Base-by-base conservation (phyloP, 352 stramenopile species). In the Phytophthora pluvialis region DNA sequence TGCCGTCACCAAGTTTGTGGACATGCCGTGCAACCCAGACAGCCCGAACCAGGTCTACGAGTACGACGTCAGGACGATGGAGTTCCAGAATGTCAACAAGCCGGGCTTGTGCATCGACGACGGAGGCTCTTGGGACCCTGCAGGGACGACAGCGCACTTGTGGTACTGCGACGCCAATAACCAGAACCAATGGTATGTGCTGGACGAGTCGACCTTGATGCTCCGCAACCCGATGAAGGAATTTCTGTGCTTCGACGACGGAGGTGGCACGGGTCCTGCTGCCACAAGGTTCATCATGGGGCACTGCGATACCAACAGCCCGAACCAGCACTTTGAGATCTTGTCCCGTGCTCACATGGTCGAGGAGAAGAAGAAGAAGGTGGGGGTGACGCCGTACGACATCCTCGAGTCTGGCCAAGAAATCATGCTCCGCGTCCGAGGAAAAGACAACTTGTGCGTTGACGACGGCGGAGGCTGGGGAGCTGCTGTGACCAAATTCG, bases 181-280 rank as follows among this genome's bases (percentile, higher is more conserved):
- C 40, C 28, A 50, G 26, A 75, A 75, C 33, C 71, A 78, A 51
- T 56, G 52, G 44, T 68, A 65, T 29, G 55, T 67, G 9, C 64
- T 64, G 28, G 70, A 81, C 18, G 38, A 68, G 5, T 59, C 42
- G 10, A 78, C 58, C 5, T 15, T 74, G n/a, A 71, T 77, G 66
- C 55, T 81, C 26, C 55, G 40, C 15, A 78, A 67, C 58, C 66
- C 73, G 4, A 51, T 54, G 47, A 78, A 78, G 40, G 46, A 44
- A 7, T 64, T 75, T 35, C 26, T 82, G 10, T 82, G 74, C 29
- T 57, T 80, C 36, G 68, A 83, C 33, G 68, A 81, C 18, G 67
- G 67, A 12, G 67, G 67, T 11, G 67, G 47, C 13, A 45, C 31
- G 13, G 42, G 16, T 1, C 40, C 60, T 10, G 61, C 28, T 10